Conservation (phyloP, 2,329 filamentous ascomycete genomes). For the Talaromyces albobiverticillius region DNA sequence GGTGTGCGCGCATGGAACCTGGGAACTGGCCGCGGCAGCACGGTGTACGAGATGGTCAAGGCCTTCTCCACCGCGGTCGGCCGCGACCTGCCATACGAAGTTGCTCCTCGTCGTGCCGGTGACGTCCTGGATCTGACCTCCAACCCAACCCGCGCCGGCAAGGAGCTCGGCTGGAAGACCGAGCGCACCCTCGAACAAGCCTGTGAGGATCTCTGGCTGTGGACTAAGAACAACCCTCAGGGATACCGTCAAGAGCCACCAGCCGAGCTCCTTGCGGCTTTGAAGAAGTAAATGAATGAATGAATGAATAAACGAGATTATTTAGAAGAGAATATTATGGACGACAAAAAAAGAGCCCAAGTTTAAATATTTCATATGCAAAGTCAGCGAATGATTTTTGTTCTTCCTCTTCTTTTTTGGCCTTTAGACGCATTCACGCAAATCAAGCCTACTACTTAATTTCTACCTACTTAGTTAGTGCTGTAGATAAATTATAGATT, state of each 20-base stretch:
- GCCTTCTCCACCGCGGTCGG: slow-evolving; percentile 88
- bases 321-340: background rate
- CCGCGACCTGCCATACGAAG: slow-evolving; percentile 79
- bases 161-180: slow-evolving; percentile 89
- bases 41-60: slow-evolving; percentile 95
- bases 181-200: slow-evolving; percentile 87
- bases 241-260: slow-evolving; percentile 94
- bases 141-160: slow-evolving; percentile 81
- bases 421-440: too few species aligned
- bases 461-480: background rate
- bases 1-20: slow-evolving; percentile 96
- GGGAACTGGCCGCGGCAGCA: slow-evolving; percentile 89
- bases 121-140: slow-evolving; percentile 95
- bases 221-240: slow-evolving; percentile 95
- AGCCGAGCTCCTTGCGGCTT: slow-evolving; percentile 66
- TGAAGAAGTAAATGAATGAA: slow-evolving; percentile 28
- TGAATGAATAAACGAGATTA: background rate
- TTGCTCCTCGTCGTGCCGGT: slow-evolving; percentile 75
- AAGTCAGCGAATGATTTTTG: background rate
- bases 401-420: background rate
- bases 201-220: slow-evolving; percentile 91
- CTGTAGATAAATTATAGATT: slow-evolving; percentile 5
- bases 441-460: background rate
- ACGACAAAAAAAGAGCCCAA: too few species aligned
- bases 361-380: background rate